Base-by-base conservation (phyloP, 495 filamentous ascomycete genomes). In the Neurospora sp. region DNA sequence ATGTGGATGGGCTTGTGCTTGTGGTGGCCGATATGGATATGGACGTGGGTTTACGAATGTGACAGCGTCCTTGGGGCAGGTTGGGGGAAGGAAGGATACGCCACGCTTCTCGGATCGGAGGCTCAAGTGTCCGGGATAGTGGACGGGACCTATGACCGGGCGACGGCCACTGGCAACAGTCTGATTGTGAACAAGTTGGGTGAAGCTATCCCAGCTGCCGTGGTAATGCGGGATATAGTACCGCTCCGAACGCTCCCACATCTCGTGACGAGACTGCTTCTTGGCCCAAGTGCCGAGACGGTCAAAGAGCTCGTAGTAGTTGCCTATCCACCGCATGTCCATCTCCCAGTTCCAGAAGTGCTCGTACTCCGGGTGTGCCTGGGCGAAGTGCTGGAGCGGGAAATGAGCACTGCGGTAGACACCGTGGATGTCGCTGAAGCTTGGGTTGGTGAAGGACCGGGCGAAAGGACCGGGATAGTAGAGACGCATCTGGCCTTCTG, bases 311-410 rank as follows among this genome's bases (percentile, higher is more conserved):
- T 97, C 91, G 82, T 98, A 98, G 86, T 91, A 97, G 80, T 97
- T 93, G 27, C 96, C 96, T 0, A 93, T 92, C 82, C 94, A 96
- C 3, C 96, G 89, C 73, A 93, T 90, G 79, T 99, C 96, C 89
- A 98, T 94, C 82, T 99, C 96, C 94, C 94, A 98, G 80, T 99
- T 94, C 96, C 96, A 99, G 81, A 95, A 92, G 81, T 91, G 94
- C 59, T 94, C 94, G 80, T 96, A 98, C 78, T 98, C 93, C 0
- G 92, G 92, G 80, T 98, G 95, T 48, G 87, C 87, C 76, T 92
- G 87, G n/a, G 95, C 91, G 75, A 97, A 99, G 79, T 93, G 91
- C 79, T 98, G 96, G 74, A 98, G 87, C 5, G 95, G 91, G 89
- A 98, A 91, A 80, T 93, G 94, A 3, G 91, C 91, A 76, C 90